A percentile compares a stretch with the other conserved stretches of the same genome.
Evolutionary conservation across 2,329 filamentous ascomycete species (phyloP).

Genomic region (Calonectria hawksworthii): DNA sequence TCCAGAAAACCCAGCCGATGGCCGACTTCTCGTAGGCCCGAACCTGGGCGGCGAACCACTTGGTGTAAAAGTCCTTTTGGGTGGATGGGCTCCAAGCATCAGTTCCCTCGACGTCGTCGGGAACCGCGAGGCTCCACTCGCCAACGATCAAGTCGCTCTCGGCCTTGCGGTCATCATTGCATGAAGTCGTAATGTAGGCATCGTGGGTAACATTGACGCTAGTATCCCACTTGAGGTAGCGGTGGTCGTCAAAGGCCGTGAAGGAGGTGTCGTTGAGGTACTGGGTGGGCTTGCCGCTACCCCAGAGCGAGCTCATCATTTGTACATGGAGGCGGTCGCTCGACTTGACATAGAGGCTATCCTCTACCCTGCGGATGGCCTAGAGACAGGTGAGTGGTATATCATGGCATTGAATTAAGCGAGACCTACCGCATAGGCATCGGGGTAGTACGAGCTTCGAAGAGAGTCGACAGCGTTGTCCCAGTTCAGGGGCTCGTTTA

Average conservation of each 20-base stretch:
- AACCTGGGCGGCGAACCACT: conserved; percentile 45
- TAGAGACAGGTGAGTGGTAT: conserved; percentile 2
- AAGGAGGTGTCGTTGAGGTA: conserved; percentile 57
- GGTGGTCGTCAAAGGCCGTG: conserved; percentile 70
- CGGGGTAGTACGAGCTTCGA: conserved; percentile 38
- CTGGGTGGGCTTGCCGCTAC: conserved; percentile 66
- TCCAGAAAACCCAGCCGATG: conserved; percentile 45
- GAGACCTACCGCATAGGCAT: conserved; percentile 35
- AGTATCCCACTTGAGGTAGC: conserved; percentile 68
- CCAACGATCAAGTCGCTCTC: conserved; percentile 64
- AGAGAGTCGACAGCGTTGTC: conserved; percentile 35
- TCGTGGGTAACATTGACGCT: conserved; percentile 48
- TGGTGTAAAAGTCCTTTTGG: conserved; percentile 42
- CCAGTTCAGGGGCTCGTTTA: conserved; percentile 44
- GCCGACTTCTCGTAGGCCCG: conserved; percentile 39
- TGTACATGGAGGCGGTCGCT: conserved; percentile 66
- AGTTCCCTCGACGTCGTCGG: conserved; percentile 61
- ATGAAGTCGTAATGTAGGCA: conserved; percentile 65
- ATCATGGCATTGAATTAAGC: accelerated
- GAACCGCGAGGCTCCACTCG: conserved; percentile 69
- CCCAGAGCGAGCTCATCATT: conserved; percentile 66
- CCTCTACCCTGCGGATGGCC: conserved; percentile 64
- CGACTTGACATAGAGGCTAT: conserved; percentile 54
- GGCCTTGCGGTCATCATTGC: conserved; percentile 60
- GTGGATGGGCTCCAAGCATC: conserved; percentile 45